Evolutionary conservation across 2,329 filamentous ascomycete species (phyloP), one percentile per base, ranked within the genome.

Genomic region (Ophiostoma tasmaniense): DNA sequence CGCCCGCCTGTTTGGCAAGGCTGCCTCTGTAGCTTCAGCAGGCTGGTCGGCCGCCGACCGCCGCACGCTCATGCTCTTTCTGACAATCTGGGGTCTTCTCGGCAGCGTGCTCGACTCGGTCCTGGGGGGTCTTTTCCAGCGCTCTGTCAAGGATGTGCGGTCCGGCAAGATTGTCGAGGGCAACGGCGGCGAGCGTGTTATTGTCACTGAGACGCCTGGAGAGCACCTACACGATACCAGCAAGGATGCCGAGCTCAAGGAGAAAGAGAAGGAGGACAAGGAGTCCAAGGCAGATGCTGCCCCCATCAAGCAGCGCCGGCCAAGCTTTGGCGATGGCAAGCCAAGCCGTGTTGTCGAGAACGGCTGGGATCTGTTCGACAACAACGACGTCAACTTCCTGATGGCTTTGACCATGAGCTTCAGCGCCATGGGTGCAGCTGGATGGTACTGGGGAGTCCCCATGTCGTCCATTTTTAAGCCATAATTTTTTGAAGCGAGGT

Each of bases 381-480:
- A 99, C 78, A 99, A 99, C 78, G 90, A 91, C 68, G 93, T 99
- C 74, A 99, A 99, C 78, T 87, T 97, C 70, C 78, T 94, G 69
- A 98, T 97, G 94, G 93, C 94, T 0, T 83, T 87, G 17, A 82
- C 83, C 4, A 93, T 96, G 86, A 97, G 91, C 76, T 73, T 93
- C 22, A 86, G 89, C 4, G 90, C 89, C 4, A 96, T 98, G 87
- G 81, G 80, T 0, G 78, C 86, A 42, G 87, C 85, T 37, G 79
- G 82, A 62, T 87, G 83, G 84, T 83, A 84, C 70, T 90, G 87
- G 87, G 81, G 79, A 4, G 75, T 88, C 30, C 83, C 86, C 7
- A 75, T 87, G 17, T 74, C 78, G 68, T 81, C 76, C 68, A 78
- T 85, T 33, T 72, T 81, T n/a, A 25, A 35, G 59, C 67, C 67